These are phyloP conservation scores for Exophiala xenobiotica DNA, from an alignment of 2,329 filamentous ascomycete genomes.

Conservation along the genomic window DNA sequence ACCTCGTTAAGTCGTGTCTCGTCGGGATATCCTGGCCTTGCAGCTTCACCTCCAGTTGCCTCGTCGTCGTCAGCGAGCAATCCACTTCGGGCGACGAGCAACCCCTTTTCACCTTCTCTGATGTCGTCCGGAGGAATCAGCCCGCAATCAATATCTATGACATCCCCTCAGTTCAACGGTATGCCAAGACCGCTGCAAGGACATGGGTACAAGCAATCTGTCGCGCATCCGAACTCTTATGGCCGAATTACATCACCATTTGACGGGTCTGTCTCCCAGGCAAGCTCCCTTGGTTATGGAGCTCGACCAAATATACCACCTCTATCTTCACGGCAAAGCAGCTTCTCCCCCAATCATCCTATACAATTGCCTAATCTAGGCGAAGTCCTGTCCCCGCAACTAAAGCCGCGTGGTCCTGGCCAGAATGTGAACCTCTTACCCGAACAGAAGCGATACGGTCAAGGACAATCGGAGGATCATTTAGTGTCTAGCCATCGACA, in stretches of 20 bases:
- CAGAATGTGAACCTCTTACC: conserved; percentile 1
- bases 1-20: conserved; percentile 67
- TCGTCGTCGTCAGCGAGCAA: conserved; percentile 75
- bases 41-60: conserved; percentile 81
- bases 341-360: conserved; percentile 60
- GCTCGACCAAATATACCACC: conserved; percentile 17
- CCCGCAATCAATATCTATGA: conserved; percentile 62
- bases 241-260: conserved; percentile 64
- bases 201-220: conserved; percentile 70
- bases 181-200: conserved; percentile 58
- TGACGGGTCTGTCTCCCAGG: conserved; percentile 63
- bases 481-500: conserved; percentile 46
- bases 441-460: conserved; percentile 8
- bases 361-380: conserved; percentile 44
- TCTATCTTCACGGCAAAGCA: conserved; percentile 35
- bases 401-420: conserved; percentile 38
- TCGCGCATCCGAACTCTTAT: conserved; percentile 62
- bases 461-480: conserved; percentile 12
- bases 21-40: conserved; percentile 70
- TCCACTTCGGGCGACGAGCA: conserved; percentile 56
- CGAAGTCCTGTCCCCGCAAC: conserved; percentile 61
- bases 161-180: conserved; percentile 68
- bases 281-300: conserved; percentile 53
- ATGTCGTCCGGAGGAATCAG: conserved; percentile 62
- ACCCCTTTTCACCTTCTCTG: conserved; percentile 64